Base-by-base conservation (phyloP, 306 rosid species). In the Castanospermum australe region DNA sequence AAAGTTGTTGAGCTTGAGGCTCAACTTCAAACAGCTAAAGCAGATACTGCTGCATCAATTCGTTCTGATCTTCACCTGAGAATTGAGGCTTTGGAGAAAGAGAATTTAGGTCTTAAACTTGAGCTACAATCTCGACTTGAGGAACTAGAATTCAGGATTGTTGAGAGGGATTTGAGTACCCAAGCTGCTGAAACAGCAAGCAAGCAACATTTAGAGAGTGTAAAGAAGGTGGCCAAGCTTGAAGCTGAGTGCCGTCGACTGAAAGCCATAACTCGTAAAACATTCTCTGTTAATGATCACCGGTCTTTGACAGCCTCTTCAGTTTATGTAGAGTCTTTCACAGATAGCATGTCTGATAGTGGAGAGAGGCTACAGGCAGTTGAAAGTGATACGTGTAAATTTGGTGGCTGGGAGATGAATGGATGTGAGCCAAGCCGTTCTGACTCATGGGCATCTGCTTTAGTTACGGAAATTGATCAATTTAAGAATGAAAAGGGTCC, bases 101-200 rank as follows among this genome's bases (percentile, higher is more conserved):
- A 93, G 80, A 93, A 87, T 77, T 79, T 56, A 17, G 68, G 76
- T 68, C 91, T 91, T 68, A 83, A 86, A 75, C 75, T 73, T 35
- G 91, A 89, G 85, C 87, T 93, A 15, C 83, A 66, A 73, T 93
- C 92, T 82, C 88, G 66, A 76, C 77, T 76, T 5, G 87, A 87
- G 82, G 93, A 90, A 81, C 56, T 90, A n/a, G 86, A 90, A 73
- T 70, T 84, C 67, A 82, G 75, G 81, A 86, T 82, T 21, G 85
- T 81, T 21, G 96, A 93, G 83, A 89, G 89, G 76, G 94, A 93
- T 71, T 88, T 93, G 77, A 91, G 86, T 81, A 38, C 87, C n/a
- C 87, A 85, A 82, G 87, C 94, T 52, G 97, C 97, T 45, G 97
- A 93, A 83, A 73, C 89, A 71, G 96, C 91, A 50, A 89, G 96